Conservation (phyloP, 2,329 filamentous ascomycete genomes). For the Fusarium papillatum region DNA sequence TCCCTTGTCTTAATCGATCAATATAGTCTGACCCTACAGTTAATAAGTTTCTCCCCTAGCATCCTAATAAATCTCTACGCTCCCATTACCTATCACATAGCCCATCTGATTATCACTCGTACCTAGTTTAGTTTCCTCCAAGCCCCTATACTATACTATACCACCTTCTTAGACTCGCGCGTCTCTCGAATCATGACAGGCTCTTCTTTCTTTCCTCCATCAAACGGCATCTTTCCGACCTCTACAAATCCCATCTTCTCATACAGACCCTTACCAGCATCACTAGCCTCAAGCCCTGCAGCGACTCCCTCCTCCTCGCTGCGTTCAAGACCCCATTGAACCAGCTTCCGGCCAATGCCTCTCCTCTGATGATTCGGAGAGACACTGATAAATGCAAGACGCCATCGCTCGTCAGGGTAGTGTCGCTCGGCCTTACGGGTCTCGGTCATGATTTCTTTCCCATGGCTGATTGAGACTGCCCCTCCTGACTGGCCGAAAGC, state of each 20-base stretch:
- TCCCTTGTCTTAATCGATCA: no score
- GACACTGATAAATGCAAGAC: slow-evolving; percentile 19
- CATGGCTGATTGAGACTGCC: neutral
- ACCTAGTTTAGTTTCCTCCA: no score
- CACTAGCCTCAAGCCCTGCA: slow-evolving; percentile 19
- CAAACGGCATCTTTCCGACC: neutral
- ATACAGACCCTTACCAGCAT: neutral
- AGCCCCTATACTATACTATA: no score
- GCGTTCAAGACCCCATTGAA: slow-evolving; percentile 27
- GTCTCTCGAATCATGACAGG: slow-evolving; percentile 20
- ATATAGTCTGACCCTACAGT: no score
- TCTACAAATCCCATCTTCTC: slow-evolving; percentile 24
- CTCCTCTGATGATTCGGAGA: slow-evolving; percentile 22
- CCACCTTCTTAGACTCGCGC: neutral
- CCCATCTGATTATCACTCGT: no score
- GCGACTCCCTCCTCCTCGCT: slow-evolving; percentile 23
- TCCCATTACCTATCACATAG: no score
- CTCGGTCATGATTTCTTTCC: neutral
- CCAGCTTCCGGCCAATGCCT: slow-evolving; percentile 19
- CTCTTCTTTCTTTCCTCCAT: slow-evolving; percentile 1
- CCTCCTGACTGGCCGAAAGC: neutral
- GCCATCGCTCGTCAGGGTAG: slow-evolving; percentile 24
- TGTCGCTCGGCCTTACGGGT: neutral
- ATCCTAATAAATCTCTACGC: no score
- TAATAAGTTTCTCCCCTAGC: no score